Conservation (phyloP, 345 rosid species). For the Ceriops tagal region DNA sequence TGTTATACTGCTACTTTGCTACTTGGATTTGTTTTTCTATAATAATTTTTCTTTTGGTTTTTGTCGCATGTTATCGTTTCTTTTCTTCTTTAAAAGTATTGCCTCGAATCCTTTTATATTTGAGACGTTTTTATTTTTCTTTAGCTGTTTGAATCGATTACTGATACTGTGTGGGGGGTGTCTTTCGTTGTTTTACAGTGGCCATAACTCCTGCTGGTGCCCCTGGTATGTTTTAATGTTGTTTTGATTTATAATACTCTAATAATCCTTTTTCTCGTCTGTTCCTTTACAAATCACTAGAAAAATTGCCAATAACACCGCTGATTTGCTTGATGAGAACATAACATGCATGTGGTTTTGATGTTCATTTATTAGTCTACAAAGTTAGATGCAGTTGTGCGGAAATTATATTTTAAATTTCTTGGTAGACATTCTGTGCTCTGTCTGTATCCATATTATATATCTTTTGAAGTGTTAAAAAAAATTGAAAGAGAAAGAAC, state of each 20-base stretch:
- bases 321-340: too few relatives aligned
- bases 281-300: too few relatives aligned
- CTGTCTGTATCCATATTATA: background rate
- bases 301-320: too few relatives aligned
- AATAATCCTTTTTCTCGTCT: too few relatives aligned
- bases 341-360: too few relatives aligned
- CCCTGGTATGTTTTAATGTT: constrained; percentile 10
- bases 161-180: background rate
- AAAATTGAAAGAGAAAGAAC: too few relatives aligned
- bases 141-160: background rate
- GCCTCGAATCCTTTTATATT: too few relatives aligned
- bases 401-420: background rate
- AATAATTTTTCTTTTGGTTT: background rate
- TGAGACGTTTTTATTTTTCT: background rate
- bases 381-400: too few relatives aligned
- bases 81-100: too few relatives aligned
- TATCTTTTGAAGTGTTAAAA: background rate
- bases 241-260: background rate
- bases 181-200: constrained; percentile 34
- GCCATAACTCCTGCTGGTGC: constrained; percentile 30
- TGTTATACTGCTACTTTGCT: background rate
- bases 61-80: background rate
- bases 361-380: too few relatives aligned
- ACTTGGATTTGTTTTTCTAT: background rate
- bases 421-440: background rate